Conservation (phyloP, 306 rosid genomes). For the Glycyrrhiza uralensis region DNA sequence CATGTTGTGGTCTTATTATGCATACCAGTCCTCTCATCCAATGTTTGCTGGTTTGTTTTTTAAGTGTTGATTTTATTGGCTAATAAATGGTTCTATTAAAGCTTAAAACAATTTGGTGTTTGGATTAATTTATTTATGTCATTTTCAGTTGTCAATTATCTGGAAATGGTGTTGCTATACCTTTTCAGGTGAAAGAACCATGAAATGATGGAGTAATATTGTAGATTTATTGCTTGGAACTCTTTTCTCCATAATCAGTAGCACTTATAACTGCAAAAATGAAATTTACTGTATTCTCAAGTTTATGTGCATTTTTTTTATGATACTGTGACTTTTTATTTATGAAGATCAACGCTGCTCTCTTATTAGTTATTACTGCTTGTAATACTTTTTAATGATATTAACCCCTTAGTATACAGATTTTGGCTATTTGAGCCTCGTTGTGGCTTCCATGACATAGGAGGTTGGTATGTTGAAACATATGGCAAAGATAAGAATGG, state of each 20-base stretch:
- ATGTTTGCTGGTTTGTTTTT: neutral
- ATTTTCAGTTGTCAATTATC: slow-evolving; percentile 9
- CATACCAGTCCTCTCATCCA: slow-evolving; percentile 14
- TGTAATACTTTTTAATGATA: slow-evolving; percentile 13
- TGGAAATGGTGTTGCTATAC: slow-evolving; percentile 4
- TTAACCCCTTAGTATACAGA: slow-evolving; percentile 48
- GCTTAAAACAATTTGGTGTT: neutral
- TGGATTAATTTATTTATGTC: slow-evolving; percentile 13
- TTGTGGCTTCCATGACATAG: slow-evolving; percentile 86
- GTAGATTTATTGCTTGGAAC: slow-evolving; percentile 22
- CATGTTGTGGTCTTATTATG: slow-evolving; percentile 9
- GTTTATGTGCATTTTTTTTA: neutral
- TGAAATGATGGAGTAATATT: slow-evolving; percentile 6
- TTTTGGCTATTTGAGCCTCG: slow-evolving; percentile 99
- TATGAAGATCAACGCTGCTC: slow-evolving; percentile 1
- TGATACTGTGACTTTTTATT: slow-evolving; percentile 1
- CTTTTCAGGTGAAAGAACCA: neutral
- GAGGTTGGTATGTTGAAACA: slow-evolving; percentile 97
- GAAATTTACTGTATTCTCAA: neutral
- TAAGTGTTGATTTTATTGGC: slow-evolving; percentile 17
- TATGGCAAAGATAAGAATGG: slow-evolving; percentile 84
- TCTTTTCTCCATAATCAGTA: neutral
- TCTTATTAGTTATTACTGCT: neutral
- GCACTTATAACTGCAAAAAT: neutral
- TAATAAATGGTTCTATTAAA: neutral